Percentiles rank a stretch among this genome's conserved stretches.
Conservation (phyloP, 371 early-diverging fungal genomes). For the Syncephalis plumigaleata region DNA sequence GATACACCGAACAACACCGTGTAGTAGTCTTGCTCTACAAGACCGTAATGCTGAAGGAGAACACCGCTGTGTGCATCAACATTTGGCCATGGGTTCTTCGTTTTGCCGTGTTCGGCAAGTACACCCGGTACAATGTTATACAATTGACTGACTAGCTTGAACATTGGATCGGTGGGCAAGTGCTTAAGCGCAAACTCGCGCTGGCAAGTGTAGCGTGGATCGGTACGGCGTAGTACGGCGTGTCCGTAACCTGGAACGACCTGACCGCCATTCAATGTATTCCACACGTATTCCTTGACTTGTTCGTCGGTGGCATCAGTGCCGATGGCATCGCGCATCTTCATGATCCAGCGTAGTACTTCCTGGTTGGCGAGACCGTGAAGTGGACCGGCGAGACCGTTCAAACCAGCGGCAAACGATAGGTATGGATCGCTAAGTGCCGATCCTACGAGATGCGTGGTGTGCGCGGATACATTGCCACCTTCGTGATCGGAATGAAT, state of each 20-base stretch:
- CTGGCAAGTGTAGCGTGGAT: conserved; percentile 96
- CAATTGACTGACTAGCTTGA: conserved; percentile 88
- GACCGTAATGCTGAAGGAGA: conserved; percentile 89
- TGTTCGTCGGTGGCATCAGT: conserved; percentile 74
- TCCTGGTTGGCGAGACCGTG: conserved; percentile 99
- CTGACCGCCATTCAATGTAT: conserved; percentile 86
- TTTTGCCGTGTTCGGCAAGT: conserved; percentile 96
- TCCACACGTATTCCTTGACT: conserved; percentile 92
- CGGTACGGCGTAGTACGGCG: conserved; percentile 91
- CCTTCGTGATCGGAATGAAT: conserved; percentile 99
- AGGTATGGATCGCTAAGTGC: conserved; percentile 97
- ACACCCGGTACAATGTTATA: conserved; percentile 95
- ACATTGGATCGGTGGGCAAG: conserved; percentile 89
- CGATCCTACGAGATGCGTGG: conserved; percentile 90
- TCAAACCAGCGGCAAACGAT: conserved; percentile 91
- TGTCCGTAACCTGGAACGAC: conserved; percentile 98
- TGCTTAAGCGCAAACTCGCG: conserved; percentile 97
- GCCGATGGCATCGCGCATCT: conserved; percentile 77
- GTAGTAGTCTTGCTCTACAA: conserved; percentile 97
- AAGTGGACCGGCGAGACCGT: conserved; percentile 97
- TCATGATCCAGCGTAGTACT: conserved; percentile 91
- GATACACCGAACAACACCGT: conserved; percentile 98
- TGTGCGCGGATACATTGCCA: conserved; percentile 93
- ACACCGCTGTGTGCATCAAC: conserved; percentile 98
- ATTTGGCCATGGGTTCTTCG: conserved; percentile 99